Conservation (phyloP, 2,329 filamentous ascomycete species). For the Colletotrichum ledebouriae region DNA sequence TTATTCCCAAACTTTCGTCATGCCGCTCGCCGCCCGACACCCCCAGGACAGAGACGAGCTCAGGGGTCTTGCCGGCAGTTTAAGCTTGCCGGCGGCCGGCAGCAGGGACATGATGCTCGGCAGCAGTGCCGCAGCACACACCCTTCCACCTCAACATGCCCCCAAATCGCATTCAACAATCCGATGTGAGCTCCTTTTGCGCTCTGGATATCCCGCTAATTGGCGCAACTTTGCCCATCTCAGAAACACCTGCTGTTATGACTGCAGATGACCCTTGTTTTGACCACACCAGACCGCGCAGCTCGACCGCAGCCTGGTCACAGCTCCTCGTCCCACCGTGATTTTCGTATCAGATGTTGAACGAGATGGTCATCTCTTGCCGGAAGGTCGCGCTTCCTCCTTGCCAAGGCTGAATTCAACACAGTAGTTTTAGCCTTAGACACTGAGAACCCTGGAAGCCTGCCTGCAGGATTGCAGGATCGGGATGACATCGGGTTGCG, state of each 20-base stretch:
- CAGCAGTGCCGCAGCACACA: too few relatives aligned
- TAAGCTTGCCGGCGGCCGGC: slow-evolving; percentile 22
- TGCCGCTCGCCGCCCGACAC: neutral
- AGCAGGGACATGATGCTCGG: slow-evolving; percentile 23
- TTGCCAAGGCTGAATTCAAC: slow-evolving; percentile 20
- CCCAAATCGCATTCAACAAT: slow-evolving; percentile 9
- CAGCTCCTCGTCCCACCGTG: slow-evolving; percentile 7
- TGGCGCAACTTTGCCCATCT: slow-evolving; percentile 11
- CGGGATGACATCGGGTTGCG: too few relatives aligned
- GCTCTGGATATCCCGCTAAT: slow-evolving; percentile 13
- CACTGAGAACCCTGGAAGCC: neutral
- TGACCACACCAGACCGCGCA: neutral
- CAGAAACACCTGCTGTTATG: slow-evolving; percentile 11
- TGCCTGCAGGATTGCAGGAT: too few relatives aligned
- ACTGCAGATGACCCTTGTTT: slow-evolving; percentile 17
- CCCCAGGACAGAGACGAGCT: neutral
- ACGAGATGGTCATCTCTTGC: slow-evolving; percentile 28
- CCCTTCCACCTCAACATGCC: neutral
- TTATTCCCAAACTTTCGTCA: slow-evolving; percentile 1
- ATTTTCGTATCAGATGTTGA: slow-evolving; percentile 27
- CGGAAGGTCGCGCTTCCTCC: slow-evolving; percentile 25
- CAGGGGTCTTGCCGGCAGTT: slow-evolving; percentile 38
- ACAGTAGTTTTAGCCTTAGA: slow-evolving; percentile 13
- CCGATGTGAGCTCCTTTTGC: slow-evolving; percentile 31
- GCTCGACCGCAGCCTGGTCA: slow-evolving; percentile 11